Base-by-base conservation (phyloP, 176 grass and related monocot genomes). In the Rhynchospora pubera region DNA sequence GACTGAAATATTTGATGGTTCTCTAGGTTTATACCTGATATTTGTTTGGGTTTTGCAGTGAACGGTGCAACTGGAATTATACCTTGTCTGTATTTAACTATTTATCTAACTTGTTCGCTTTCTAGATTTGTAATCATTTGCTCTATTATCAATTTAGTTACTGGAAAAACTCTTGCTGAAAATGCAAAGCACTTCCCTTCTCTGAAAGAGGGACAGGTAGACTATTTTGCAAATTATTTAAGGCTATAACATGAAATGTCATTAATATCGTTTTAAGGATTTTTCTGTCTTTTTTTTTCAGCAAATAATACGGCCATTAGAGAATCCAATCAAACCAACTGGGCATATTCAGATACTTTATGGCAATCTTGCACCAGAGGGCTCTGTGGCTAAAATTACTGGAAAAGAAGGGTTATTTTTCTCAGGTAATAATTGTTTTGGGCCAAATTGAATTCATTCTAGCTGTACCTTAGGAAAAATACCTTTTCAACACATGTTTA, bases 281-380 rank as follows among this genome's bases (percentile, higher is more conserved):
- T 65, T 34, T 26, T 82, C 72, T 46, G 57, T 19, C 53, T 63
- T 68, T 58, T 65, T n/a, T 14, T 62, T 48, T 9, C 87, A 98
- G 95, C 83, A 98, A 94, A 90, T 98, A 70, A 98, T 98, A 85
- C 89, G 90, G 13, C 92, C 92, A 52, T 58, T 98, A 6, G 87
- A 88, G 59, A 98, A 94, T 79, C 95, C 95, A 79, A 98, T 98
- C 85, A 98, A 98, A 86, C 84, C 90, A 85, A 98, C 92, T 71
- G 95, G 95, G n/a, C 95, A 98, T 71, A 91, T 98, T 82, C 95
- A 98, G 85, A 93, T 98, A 92, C 95, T 98, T 83, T 98, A 93
- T 81, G 95, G 95, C 9, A 98, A 98, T 85, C 85, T 98, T 91
- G 95, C 95, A 83, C 92, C 95, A 50, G 95, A 94, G 69, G 95